A percentile compares a stretch with the other conserved stretches of the same genome.
Conservation (phyloP, 352 stramenopile species). For the Peronosclerospora sorghi region DNA sequence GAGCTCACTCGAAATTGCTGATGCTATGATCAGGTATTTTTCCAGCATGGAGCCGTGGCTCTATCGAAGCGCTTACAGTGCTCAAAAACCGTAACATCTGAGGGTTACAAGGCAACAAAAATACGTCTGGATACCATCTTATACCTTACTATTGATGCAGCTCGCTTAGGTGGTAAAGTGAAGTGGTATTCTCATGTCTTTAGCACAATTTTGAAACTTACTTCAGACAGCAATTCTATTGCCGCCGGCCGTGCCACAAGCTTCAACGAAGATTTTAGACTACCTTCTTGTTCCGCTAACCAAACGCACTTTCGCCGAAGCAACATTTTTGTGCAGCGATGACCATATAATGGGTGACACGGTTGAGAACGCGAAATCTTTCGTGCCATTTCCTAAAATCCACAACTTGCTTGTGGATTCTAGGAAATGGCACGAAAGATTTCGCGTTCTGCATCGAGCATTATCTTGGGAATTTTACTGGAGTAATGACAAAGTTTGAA, state of each 20-base stretch:
- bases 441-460: constrained; percentile 43
- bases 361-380: constrained; percentile 50
- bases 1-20: neutral
- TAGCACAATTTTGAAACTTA: too few species aligned
- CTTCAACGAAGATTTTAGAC: constrained; percentile 52
- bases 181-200: neutral
- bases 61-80: constrained; percentile 50
- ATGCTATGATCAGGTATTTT: constrained; percentile 39
- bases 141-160: constrained; percentile 63
- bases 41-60: constrained; percentile 67
- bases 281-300: constrained; percentile 41
- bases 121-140: constrained; percentile 52
- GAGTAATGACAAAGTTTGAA: too few species aligned
- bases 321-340: constrained; percentile 32
- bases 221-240: constrained; percentile 72
- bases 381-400: constrained; percentile 59
- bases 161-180: constrained; percentile 49
- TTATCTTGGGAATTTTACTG: too few species aligned
- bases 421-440: constrained; percentile 60
- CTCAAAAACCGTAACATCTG: constrained; percentile 14
- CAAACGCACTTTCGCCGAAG: constrained; percentile 43
- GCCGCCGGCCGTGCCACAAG: constrained; percentile 50
- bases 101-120: constrained; percentile 23
- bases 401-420: constrained; percentile 35
- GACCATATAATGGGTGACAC: constrained; percentile 19